Evolutionary conservation across 345 rosid species (phyloP), one percentile per base, ranked within the genome.

Genomic region (Lepidium sativum): DNA sequence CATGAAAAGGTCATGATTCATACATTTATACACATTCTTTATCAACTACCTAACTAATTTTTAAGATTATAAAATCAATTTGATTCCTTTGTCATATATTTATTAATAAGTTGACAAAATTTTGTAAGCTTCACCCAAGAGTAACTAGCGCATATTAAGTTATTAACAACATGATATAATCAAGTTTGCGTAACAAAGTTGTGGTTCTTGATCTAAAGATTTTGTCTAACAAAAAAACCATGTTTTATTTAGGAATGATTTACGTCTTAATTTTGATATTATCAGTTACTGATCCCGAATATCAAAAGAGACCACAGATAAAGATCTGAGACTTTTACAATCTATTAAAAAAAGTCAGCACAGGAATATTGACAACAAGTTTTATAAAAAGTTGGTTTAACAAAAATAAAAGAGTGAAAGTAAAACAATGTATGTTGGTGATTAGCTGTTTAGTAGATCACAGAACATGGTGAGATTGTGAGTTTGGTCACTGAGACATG

Each of bases 391-490:
- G n/a, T n/a, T n/a, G n/a, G n/a, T n/a, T n/a, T n/a, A 4, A 25
- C 5, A 4, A 25, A 25, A 25, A 25, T 25, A 25, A 25, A 4
- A 25, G 29, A 10, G 8, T 34, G n/a, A 34, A 11, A 16, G 1
- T 53, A 33, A 27, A 27, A 27, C 31, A 27, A 5, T 25, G 29
- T 25, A 27, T 27, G 4, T 40, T 15, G 15, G 29, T 37, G 25
- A 25, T 39, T 68, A 49, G 62, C 44, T 44, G 54, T 12, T 60
- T 31, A 21, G 12, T 38, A 32, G 41, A 42, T 23, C 54, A 50
- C 61, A 71, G 65, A 71, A 57, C 70, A 63, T 56, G 74, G 55
- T 63, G 15, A 15, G 75, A 39, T 25, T 45, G 20, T 61, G 37
- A 54, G 66, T 33, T 60, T 32, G 9, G 27, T 18, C 20, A 18